Conservation (phyloP, 2,329 filamentous ascomycete genomes). For the Gnomoniopsis smithogilvyi region DNA sequence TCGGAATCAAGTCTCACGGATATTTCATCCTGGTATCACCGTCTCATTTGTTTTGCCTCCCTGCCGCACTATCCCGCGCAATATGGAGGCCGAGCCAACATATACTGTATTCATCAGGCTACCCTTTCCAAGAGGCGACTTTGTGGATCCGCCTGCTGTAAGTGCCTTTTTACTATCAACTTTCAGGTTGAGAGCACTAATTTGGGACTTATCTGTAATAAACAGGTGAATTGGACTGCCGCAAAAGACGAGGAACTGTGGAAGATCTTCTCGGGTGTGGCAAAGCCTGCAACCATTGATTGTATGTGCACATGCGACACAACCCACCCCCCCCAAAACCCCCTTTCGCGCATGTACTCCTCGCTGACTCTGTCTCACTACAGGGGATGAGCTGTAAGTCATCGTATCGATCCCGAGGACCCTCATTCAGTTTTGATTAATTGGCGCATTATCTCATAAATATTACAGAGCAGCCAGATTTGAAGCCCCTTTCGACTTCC, state of each 20-base stretch:
- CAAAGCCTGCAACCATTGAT: constrained; percentile 81
- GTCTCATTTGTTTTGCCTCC: not conserved
- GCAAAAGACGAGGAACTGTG: constrained; percentile 85
- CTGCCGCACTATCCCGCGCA: not conserved
- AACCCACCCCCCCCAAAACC: not conserved
- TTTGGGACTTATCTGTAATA: not conserved
- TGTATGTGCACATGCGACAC: constrained; percentile 52
- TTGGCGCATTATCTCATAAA: not conserved
- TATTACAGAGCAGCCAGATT: constrained; percentile 65
- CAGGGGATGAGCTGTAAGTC: constrained; percentile 75
- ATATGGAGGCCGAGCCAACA: constrained; percentile 43
- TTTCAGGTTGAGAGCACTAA: not conserved
- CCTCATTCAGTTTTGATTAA: too few species aligned
- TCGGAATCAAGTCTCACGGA: not conserved
- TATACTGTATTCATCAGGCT: constrained; percentile 83
- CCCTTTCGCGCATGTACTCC: constrained; percentile 5
- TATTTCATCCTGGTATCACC: not conserved
- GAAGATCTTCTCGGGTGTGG: constrained; percentile 80
- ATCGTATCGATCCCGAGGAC: not conserved
- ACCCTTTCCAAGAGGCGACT: constrained; percentile 83
- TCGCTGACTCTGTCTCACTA: not conserved
- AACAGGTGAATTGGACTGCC: constrained; percentile 81
- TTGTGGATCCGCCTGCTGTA: constrained; percentile 86
- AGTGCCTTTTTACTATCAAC: constrained; percentile 25
- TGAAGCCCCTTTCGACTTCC: constrained; percentile 80